A percentile compares a stretch with the other conserved stretches of the same genome.
phyloP scores from a whole-genome alignment of 2,329 filamentous ascomycete genomes.

The Calonectria pteridis region DNA sequence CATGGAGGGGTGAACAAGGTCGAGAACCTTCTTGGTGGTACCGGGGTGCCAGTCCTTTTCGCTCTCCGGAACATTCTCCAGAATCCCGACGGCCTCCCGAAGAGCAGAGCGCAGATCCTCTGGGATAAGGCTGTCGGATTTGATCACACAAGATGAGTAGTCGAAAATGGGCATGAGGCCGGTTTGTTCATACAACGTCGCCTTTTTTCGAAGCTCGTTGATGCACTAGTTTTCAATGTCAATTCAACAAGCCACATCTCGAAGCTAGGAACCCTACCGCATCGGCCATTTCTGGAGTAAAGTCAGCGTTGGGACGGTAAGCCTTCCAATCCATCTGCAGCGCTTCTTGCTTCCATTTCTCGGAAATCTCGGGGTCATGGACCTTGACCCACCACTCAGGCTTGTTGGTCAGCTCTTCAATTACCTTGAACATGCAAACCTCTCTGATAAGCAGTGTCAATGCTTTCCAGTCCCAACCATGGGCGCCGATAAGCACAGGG shows the following conservation, averaged over 20 bases:
- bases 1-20: slow-evolving; percentile 33
- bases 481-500: background rate
- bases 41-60: slow-evolving; percentile 33
- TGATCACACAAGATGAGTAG: slow-evolving; percentile 31
- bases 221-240: slow-evolving; percentile 28
- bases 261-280: background rate
- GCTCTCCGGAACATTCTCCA: slow-evolving; percentile 28
- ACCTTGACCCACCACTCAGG: slow-evolving; percentile 48
- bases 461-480: slow-evolving; percentile 31
- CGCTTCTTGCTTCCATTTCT: slow-evolving; percentile 44
- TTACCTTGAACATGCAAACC: slow-evolving; percentile 44
- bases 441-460: slow-evolving; percentile 42
- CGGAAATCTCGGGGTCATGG: slow-evolving; percentile 32
- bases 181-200: slow-evolving; percentile 52
- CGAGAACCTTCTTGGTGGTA: slow-evolving; percentile 1
- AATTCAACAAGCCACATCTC: background rate
- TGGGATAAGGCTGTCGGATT: slow-evolving; percentile 37
- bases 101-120: slow-evolving; percentile 16
- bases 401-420: slow-evolving; percentile 47
- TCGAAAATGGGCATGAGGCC: slow-evolving; percentile 49
- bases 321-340: slow-evolving; percentile 41
- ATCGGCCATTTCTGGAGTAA: slow-evolving; percentile 45
- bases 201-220: slow-evolving; percentile 61
- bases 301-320: slow-evolving; percentile 33
- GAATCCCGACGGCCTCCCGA: slow-evolving; percentile 20